Base-by-base conservation (phyloP, 192 early-diverging fungal genomes). In the Martensiomyces pterosporus region DNA sequence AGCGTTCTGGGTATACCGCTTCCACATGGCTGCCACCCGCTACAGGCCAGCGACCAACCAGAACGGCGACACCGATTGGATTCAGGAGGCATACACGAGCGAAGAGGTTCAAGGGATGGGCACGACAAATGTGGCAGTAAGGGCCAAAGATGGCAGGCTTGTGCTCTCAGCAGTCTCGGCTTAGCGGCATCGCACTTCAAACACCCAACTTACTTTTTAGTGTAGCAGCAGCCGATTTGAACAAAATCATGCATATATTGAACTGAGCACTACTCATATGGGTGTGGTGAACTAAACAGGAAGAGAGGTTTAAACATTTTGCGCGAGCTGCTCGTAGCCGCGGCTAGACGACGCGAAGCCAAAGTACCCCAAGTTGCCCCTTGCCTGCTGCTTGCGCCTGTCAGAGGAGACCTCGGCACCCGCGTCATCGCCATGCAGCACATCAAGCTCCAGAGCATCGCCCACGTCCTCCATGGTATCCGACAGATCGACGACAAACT, bases 401-500 rank as follows among this genome's bases (percentile, higher is more conserved):
- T 12, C 29, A 8, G 6, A 32, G 29, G 29, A 5, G 29, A 32
- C 29, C 5, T 5, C 29, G 29, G 12, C 12, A 12, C 29, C 29
- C 6, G 5, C 29, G 12, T 32, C 29, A 12, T 32, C 25, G 34
- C 22, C 7, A 4, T 4, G 3, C 12, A 58, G 34, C 21, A 26
- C 40, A 0, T 14, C 49, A 19, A 60, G 29, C 51, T 61, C 59
- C 32, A 54, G 26, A 2, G 41, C 52, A 15, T 43, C 49, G 10
- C 16, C 19, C n/a, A 13, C 24, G 7, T 58, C 25, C 12, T 60
- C 57, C 0, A 52, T 41, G 1, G 40, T 21, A 4, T 43, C 66
- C 2, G 67, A 58, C 39, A 72, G 16, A 21, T 72, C 69, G 8
- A 72, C 39, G 9, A 57, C 60, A 55, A 71, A 71, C 16, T 52